A percentile compares a stretch with the other conserved stretches of the same genome.
Conservation (phyloP, 2,329 filamentous ascomycete genomes). For the Penicillium sp. region DNA sequence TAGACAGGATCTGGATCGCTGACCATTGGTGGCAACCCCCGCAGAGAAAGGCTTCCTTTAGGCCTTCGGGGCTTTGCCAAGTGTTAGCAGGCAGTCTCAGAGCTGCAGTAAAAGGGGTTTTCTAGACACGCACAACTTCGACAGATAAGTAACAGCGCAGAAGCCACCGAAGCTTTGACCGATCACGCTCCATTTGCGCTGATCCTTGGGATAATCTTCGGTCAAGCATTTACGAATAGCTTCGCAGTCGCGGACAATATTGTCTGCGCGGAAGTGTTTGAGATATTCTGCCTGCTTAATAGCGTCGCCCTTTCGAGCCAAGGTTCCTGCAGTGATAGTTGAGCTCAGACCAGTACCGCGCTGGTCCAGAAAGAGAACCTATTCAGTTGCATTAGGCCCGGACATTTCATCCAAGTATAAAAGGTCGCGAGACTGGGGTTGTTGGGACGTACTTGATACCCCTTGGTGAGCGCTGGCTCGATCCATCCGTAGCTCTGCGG, state of each 20-base stretch:
- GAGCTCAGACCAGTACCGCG: slow-evolving; percentile 81
- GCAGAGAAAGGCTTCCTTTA: slow-evolving; percentile 77
- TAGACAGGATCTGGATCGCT: slow-evolving; percentile 71
- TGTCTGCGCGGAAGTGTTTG: slow-evolving; percentile 80
- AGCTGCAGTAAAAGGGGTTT: not conserved
- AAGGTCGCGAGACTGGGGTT: not conserved
- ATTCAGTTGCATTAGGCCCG: not conserved
- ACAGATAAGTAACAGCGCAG: slow-evolving; percentile 76
- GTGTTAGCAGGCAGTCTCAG: too few species aligned
- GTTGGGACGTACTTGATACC: slow-evolving; percentile 62
- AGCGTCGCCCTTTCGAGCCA: slow-evolving; percentile 60
- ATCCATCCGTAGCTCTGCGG: slow-evolving; percentile 71
- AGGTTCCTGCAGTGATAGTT: slow-evolving; percentile 67
- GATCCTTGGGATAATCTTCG: slow-evolving; percentile 60
- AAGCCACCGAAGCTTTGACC: slow-evolving; percentile 94
- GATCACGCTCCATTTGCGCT: slow-evolving; percentile 76
- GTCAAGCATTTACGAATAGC: slow-evolving; percentile 74
- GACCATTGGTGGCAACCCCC: slow-evolving; percentile 78
- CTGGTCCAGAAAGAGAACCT: slow-evolving; percentile 76
- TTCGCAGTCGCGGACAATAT: slow-evolving; percentile 82
- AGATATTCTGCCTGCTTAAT: slow-evolving; percentile 73
- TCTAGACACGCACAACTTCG: slow-evolving; percentile 52
- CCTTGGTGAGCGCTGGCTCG: slow-evolving; percentile 65
- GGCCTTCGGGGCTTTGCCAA: slow-evolving; percentile 56
- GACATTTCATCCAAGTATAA: not conserved